Conservation (phyloP, 208 protist species). For the Trypanosoma scelopori region DNA sequence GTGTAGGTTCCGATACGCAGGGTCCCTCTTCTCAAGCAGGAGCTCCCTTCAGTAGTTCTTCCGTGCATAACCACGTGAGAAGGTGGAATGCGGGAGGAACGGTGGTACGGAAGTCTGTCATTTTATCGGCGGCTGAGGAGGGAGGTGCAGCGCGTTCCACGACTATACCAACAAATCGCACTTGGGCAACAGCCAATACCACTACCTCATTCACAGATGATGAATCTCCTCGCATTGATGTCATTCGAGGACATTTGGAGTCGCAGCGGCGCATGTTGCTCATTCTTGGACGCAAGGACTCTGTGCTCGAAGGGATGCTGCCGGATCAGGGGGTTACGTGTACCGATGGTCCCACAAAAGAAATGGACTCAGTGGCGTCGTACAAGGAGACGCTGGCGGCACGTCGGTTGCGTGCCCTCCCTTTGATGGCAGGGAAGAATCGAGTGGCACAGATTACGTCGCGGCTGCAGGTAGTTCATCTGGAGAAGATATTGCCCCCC, state of each 20-base stretch:
- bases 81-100: not conserved
- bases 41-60: not conserved
- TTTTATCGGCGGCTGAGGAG: no score
- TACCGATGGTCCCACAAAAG: not conserved
- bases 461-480: constrained; percentile 28
- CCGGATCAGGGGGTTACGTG: not conserved
- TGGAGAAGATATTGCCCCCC: constrained; percentile 27
- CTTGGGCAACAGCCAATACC: not conserved
- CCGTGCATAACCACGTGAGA: not conserved
- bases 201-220: not conserved
- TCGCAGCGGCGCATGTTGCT: constrained; percentile 22
- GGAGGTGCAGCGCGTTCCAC: not conserved
- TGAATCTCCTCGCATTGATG: not conserved
- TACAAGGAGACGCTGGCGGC: not conserved
- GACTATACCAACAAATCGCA: not conserved
- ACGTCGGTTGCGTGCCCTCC: not conserved
- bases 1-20: not conserved
- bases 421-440: not conserved
- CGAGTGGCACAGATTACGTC: constrained; percentile 39
- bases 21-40: not conserved
- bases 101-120: not conserved
- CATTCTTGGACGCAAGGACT: constrained; percentile 18
- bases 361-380: not conserved
- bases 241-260: constrained; percentile 28
- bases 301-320: constrained; percentile 10